Evolutionary conservation across 106 monocot genomes (phyloP), one percentile per base, ranked within the genome.

Genomic region (Agapanthus africanus): DNA sequence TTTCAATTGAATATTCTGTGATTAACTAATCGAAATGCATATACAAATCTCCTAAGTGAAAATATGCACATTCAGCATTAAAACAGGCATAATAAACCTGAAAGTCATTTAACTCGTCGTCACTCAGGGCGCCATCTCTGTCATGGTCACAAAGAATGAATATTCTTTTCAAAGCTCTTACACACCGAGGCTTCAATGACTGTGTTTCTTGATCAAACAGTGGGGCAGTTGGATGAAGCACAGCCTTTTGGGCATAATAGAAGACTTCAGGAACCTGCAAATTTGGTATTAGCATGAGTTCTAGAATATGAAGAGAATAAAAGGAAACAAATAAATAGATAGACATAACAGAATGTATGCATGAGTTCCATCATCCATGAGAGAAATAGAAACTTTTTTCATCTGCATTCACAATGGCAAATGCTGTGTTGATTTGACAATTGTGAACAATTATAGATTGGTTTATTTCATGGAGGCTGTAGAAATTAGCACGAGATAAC

Each of bases 181-280:
- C 81, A 69, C 97, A 97, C 30, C 92, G 81, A 69, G 84, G 82
- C 73, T 89, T 97, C 75, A 92, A 70, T 37, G 92, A 80, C 65
- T 97, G 97, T 32, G 87, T 83, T 76, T 97, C 97, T 77, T 97
- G 97, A 77, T 97, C 97, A 82, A 97, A 97, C 9, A 92, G 76
- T 2, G 97, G 97, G 23, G 97, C 84, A 40, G 97, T 97, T 47
- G 97, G 92, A 77, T 97, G 97, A 59, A 97, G 84, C 34, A 97
- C 97, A 46, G 92, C 92, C 70, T 97, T 97, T 35, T 97, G 97
- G 64, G 97, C 97, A 79, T 97, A 97, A 70, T 92, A 97, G 63
- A 97, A 97, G 19, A 97, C 92, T 70, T 97, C 92, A 30, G 84
- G 84, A 51, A 97, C 92, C 95, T 91, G 73, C 64, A 40, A 37